Conservation (phyloP, 1,139 yeast species). For the Taphrina communis region DNA sequence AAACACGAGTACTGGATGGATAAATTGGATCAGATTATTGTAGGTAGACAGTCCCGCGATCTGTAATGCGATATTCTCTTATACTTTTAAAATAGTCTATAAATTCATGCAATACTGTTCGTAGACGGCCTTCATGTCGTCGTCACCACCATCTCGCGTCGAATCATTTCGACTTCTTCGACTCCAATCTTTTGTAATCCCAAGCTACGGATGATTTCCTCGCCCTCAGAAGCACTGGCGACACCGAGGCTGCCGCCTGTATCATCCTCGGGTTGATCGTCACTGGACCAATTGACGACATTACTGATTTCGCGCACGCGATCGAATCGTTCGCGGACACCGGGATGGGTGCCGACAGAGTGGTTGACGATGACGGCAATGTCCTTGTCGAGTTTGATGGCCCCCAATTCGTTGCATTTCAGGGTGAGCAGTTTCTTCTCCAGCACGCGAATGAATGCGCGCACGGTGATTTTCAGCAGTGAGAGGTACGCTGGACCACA, state of each 20-base stretch:
- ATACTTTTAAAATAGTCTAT: no score
- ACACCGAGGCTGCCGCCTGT: not conserved
- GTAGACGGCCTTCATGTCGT: no score
- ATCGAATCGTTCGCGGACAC: slow-evolving; percentile 36
- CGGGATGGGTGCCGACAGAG: not conserved
- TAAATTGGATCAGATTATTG: slow-evolving; percentile 1
- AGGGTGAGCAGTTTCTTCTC: slow-evolving; percentile 73
- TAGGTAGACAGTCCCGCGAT: not conserved
- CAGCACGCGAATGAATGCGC: slow-evolving; percentile 58
- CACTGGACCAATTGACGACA: slow-evolving; percentile 36
- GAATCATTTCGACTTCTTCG: slow-evolving; percentile 38
- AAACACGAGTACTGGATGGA: slow-evolving; percentile 21
- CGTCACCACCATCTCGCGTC: slow-evolving; percentile 34
- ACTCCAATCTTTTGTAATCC: slow-evolving; percentile 22
- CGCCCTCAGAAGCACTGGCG: slow-evolving; percentile 20
- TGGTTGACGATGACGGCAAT: slow-evolving; percentile 65
- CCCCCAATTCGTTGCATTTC: slow-evolving; percentile 79
- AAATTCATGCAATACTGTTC: not conserved
- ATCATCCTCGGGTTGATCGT: slow-evolving; percentile 26
- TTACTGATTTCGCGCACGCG: slow-evolving; percentile 30
- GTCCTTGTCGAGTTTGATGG: slow-evolving; percentile 83
- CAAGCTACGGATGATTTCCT: slow-evolving; percentile 22
- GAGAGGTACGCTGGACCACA: slow-evolving; percentile 60
- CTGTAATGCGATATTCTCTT: not conserved
- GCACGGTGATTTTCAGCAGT: slow-evolving; percentile 63